These are phyloP conservation scores for Ampelocalamus luodianensis DNA, from an alignment of 176 grass and related monocot species.

Conservation along the genomic window DNA sequence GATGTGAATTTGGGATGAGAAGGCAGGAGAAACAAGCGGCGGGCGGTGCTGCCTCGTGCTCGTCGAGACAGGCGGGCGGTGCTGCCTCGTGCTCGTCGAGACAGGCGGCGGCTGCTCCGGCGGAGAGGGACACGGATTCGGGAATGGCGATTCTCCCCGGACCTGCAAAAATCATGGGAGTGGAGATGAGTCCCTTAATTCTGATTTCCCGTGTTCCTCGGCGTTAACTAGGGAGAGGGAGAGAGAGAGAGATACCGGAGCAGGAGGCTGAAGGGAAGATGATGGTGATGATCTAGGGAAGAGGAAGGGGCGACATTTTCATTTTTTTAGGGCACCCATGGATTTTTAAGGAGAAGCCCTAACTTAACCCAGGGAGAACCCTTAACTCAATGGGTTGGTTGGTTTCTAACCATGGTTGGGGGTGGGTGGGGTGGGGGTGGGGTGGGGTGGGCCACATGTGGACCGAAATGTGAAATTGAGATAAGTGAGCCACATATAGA, in stretches of 20 bases:
- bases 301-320: not conserved
- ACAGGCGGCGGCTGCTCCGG: not conserved
- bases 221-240: not conserved
- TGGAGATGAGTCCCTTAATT: not conserved
- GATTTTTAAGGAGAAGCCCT: not conserved
- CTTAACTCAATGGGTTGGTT: not conserved
- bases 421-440: not conserved
- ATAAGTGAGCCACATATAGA: rapidly evolving
- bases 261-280: not conserved
- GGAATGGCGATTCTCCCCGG: not conserved
- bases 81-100: not conserved
- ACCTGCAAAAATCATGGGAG: not conserved
- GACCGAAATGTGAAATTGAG: rapidly evolving
- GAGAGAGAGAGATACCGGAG: not conserved
- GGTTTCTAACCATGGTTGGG: not conserved
- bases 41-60: too few species aligned
- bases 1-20: too few species aligned
- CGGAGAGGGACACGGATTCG: not conserved
- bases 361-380: not conserved
- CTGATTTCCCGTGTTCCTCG: not conserved
- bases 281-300: not conserved
- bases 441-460: not conserved
- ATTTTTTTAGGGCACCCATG: not conserved
- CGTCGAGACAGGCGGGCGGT: not conserved
- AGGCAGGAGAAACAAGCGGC: too few species aligned